A percentile compares a stretch with the other conserved stretches of the same genome.
These are phyloP conservation scores for Colletotrichum chrysophilum DNA, from an alignment of 2,329 filamentous ascomycete species.

Conservation along the genomic window DNA sequence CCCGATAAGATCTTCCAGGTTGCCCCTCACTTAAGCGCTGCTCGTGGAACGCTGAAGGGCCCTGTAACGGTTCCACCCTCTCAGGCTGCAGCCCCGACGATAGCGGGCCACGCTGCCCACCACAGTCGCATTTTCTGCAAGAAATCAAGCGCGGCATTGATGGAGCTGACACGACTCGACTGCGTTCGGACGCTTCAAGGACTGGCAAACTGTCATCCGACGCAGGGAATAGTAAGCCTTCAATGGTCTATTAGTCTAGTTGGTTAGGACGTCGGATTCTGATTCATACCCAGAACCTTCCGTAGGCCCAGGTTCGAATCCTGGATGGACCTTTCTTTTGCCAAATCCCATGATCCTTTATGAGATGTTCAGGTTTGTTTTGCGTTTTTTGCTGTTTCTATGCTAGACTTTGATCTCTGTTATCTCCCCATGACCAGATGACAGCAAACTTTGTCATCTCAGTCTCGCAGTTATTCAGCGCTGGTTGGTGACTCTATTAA, in stretches of 20 bases:
- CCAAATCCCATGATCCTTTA: accelerated
- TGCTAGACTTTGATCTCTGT: background rate
- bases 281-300: background rate
- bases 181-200: accelerated
- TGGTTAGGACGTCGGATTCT: constrained; percentile 24
- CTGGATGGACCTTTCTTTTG: constrained; percentile 20
- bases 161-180: background rate
- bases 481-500: constrained; percentile 9
- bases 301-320: constrained; percentile 23
- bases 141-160: background rate
- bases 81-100: background rate
- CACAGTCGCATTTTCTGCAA: background rate
- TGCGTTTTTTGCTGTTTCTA: background rate
- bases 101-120: background rate
- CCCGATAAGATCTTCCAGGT: constrained; percentile 12
- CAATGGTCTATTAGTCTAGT: constrained; percentile 20
- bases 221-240: accelerated
- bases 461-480: background rate
- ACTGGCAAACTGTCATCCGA: accelerated
- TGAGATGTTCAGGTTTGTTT: no score
- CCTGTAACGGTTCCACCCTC: background rate
- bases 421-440: background rate
- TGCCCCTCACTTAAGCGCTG: constrained; percentile 6
- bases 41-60: background rate
- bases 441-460: background rate